A percentile compares a stretch with the other conserved stretches of the same genome.
phyloP scores from a whole-genome alignment of 257 asterid species.

The Eucommia ulmoides region DNA sequence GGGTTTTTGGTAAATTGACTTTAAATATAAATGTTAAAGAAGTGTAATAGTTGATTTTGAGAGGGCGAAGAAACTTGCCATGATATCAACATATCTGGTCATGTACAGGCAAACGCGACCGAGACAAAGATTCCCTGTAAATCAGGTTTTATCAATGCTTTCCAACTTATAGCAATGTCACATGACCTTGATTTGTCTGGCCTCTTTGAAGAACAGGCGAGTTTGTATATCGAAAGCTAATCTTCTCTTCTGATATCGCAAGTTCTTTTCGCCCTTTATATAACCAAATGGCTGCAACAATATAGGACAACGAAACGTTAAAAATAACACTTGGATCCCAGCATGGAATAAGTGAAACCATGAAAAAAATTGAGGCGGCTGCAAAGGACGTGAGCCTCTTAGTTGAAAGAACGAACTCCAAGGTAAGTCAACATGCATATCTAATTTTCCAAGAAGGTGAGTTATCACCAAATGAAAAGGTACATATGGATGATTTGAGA shows the following conservation, averaged over 20 bases:
- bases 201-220: conserved; percentile 20
- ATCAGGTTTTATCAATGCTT: conserved; percentile 20
- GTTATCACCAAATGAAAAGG: too few relatives aligned
- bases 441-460: too few relatives aligned
- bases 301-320: conserved; percentile 14
- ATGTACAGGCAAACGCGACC: conserved; percentile 10
- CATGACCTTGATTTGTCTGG: conserved; percentile 22
- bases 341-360: conserved; percentile 13
- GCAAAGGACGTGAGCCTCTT: conserved; percentile 16
- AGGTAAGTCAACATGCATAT: too few relatives aligned
- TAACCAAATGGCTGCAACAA: too few relatives aligned
- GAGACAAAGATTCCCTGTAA: conserved; percentile 1
- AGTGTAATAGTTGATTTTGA: too few relatives aligned
- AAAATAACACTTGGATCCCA: conserved; percentile 18
- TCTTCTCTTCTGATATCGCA: too few relatives aligned
- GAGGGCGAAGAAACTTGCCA: too few relatives aligned
- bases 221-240: background rate
- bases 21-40: too few relatives aligned
- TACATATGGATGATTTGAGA: too few relatives aligned
- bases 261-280: too few relatives aligned
- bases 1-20: too few relatives aligned
- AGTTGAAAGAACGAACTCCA: conserved; percentile 14
- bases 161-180: conserved; percentile 22
- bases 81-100: background rate
- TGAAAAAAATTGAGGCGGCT: conserved; percentile 16